Evolutionary conservation across 2,329 filamentous ascomycete species (phyloP), one percentile per base, ranked within the genome.

Genomic region (Ustulina deusta): DNA sequence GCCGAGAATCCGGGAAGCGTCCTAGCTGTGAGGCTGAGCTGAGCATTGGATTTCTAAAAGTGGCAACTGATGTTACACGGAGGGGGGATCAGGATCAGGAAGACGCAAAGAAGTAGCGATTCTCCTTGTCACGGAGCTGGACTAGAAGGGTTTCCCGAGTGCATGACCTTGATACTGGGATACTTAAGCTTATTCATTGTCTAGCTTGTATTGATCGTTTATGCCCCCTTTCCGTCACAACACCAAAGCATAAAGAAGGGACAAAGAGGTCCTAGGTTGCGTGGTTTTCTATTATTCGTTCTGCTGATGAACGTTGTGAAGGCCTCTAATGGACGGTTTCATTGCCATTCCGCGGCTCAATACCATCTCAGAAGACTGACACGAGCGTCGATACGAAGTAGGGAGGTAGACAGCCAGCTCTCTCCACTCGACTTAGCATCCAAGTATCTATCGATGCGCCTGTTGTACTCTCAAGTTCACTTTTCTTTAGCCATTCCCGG

Each of bases 1-100:
- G 29, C 48, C 65, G 40, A 38, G 38, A 55, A 56, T 32, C 60
- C 40, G 65, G 48, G 40, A 49, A 51, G 36, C 46, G 52, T 17
- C 49, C 51, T 40, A 46, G n/a, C n/a, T 46, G 25, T 40, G 46
- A 63, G 60, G 64, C 64, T 66, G 64, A 54, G 59, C 54, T 51
- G 55, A 46, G 38, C 13, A 25, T 59, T 40, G 38, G 49, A 27
- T 20, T 63, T 54, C 60, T 63, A 42, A 59, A 58, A 52, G 42
- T 46, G 60, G 54, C 25, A 38, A 29, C 29, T 51, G 40, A n/a
- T 34, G 49, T 67, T 56, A 60, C 55, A 63, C 49, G n/a, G 10
- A 22, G 6, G 27, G 32, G 36, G 17, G 15, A 49, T 32, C 10
- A 38, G 36, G 10, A 42, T 20, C 15, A 48, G 15, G 49, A 5